Evolutionary conservation across 169 alveolate species (phyloP), one percentile per base, ranked within the genome.

Genomic region (Plasmodium gonderi): DNA sequence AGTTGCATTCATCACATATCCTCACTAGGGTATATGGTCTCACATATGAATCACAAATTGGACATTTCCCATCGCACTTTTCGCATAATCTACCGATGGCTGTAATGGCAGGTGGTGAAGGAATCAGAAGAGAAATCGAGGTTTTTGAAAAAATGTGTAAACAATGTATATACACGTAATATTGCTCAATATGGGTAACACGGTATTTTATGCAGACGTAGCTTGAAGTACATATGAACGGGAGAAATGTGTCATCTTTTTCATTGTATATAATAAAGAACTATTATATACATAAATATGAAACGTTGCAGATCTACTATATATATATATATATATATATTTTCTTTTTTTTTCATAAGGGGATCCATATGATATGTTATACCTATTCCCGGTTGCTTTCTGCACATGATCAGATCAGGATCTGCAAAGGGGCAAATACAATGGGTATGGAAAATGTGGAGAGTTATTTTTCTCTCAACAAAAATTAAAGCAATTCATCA

Each of bases 11-110:
- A 95, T 99, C 99, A 94, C 99, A 99, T 12, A 99, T 98, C 90
- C 99, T 96, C 20, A 99, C 99, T 51, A 99, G 95, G 20, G 99
- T 96, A 91, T 97, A 96, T 31, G 99, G 99, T 33, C 99, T 96
- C 36, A 98, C 99, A 91, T 98, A 99, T n/a, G 99, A 98, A 93
- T 99, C 99, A 92, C 99, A 99, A 51, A 99, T 98, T 17, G 99
- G 99, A 91, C 99, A 99, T 92, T 98, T 98, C 31, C 99, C 99
- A 92, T 99, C 99, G 90, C 99, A 98, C 89, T 98, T 98, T 92
- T 98, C 99, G 83, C 99, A 99, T 69, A 99, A 96, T 83, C 99
- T 97, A 8, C 99, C 99, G 49, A 98, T 97, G 42, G 99, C 98
- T 97, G 92, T 36, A 94, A 3, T 20, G 36, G 31, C 1, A 51